Percentiles rank a stretch among this genome's conserved stretches.
These are phyloP conservation scores for Penicillium brasilianum DNA, from an alignment of 2,329 filamentous ascomycete genomes.

Conservation along the genomic window DNA sequence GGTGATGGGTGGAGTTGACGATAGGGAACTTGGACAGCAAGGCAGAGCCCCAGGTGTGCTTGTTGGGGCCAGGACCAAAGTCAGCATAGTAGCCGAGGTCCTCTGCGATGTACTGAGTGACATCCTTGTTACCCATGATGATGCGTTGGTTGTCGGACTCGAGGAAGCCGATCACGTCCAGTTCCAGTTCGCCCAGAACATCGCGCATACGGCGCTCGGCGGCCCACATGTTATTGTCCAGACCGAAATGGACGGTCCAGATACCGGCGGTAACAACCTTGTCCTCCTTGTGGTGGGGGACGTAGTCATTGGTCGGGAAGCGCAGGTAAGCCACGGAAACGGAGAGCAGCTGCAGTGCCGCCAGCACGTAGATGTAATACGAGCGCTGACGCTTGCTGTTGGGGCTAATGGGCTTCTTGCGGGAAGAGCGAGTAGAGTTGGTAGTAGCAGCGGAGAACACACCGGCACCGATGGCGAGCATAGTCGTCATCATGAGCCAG, in stretches of 20 bases:
- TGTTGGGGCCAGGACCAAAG: conserved; percentile 95
- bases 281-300: conserved; percentile 83
- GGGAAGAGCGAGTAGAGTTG: conserved; percentile 55
- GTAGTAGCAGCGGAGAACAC: conserved; percentile 70
- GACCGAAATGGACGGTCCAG: conserved; percentile 97
- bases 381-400: conserved; percentile 59
- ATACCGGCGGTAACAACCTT: conserved; percentile 92
- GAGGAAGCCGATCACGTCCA: conserved; percentile 95
- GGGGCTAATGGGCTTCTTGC: conserved; percentile 45
- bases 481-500: conserved; percentile 88
- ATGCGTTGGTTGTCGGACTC: conserved; percentile 94
- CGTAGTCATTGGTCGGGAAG: conserved; percentile 91
- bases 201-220: conserved; percentile 93
- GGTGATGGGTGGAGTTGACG: conserved; percentile 92
- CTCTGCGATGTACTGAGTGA: conserved; percentile 92
- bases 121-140: conserved; percentile 99
- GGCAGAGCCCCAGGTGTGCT: conserved; percentile 96
- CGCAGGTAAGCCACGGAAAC: conserved; percentile 82
- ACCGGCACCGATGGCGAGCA: conserved; percentile 82
- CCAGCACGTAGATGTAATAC: conserved; percentile 74
- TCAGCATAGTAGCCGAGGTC: conserved; percentile 99
- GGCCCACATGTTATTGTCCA: conserved; percentile 99
- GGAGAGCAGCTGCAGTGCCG: conserved; percentile 79
- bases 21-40: conserved; percentile 97
- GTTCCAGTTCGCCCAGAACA: conserved; percentile 87